phyloP scores from a whole-genome alignment of 2,329 filamentous ascomycete species.

The Byssochlamys sp. region DNA sequence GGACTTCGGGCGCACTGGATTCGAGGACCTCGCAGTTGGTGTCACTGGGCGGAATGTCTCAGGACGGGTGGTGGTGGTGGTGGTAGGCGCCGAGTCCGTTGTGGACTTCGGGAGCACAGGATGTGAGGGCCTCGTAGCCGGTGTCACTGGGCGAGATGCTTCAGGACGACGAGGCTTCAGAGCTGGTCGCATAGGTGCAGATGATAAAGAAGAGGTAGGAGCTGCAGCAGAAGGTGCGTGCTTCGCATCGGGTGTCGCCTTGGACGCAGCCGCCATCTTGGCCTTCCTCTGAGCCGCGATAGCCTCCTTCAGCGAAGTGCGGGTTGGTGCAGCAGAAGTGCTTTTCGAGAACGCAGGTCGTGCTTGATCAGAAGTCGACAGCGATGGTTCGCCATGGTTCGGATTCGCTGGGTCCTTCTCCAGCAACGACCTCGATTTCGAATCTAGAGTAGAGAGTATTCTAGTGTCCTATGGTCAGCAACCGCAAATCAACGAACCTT shows the following conservation, averaged over 20 bases:
- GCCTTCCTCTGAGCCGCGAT: constrained; percentile 73
- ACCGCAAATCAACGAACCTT: no score
- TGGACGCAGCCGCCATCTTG: constrained; percentile 23
- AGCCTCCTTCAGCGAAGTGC: constrained; percentile 63
- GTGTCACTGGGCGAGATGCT: constrained; percentile 25
- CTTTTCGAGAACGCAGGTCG: constrained; percentile 11
- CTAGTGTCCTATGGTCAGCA: constrained; percentile 36
- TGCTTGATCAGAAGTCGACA: constrained; percentile 8
- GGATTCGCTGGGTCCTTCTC: constrained; percentile 75
- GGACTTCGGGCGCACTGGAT: constrained; percentile 39
- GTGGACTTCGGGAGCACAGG: constrained; percentile 39
- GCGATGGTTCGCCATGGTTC: constrained; percentile 18
- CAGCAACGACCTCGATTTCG: constrained; percentile 67
- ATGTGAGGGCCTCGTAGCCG: constrained; percentile 25
- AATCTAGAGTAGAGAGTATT: constrained; percentile 69
- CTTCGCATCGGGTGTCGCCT: constrained; percentile 12
- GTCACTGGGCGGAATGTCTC: constrained; percentile 28
- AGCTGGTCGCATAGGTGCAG: constrained; percentile 48
- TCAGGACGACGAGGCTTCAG: constrained; percentile 29
- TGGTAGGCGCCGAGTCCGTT: constrained; percentile 17
- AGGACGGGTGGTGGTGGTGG: constrained; percentile 10
- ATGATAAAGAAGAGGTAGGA: constrained; percentile 41
- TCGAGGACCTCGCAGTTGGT: constrained; percentile 25
- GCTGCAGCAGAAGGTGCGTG: constrained; percentile 29
- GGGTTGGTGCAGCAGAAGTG: constrained; percentile 12